Evolutionary conservation across 306 rosid species (phyloP), one percentile per base, ranked within the genome.

Genomic region (Urtica urens): DNA sequence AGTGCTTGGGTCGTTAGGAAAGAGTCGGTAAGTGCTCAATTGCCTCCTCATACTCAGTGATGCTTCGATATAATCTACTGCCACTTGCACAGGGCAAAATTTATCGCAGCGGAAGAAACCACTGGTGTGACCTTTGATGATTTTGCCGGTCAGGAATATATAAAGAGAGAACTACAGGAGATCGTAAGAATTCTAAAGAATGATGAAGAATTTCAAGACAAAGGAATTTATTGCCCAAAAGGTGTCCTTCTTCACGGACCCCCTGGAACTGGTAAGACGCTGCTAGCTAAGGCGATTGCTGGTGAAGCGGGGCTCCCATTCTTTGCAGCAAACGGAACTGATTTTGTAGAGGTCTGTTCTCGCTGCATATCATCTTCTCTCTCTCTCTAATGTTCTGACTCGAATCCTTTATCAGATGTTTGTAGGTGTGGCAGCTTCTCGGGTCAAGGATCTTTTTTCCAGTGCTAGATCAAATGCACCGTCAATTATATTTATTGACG

Each of bases 101-200:
- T 84, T 68, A 78, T 88, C 74, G 83, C 97, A 35, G 97, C 97
- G 29, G 97, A 88, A 77, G 97, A 88, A 77, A 65, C 90, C 61
- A 88, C 97, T 21, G 97, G 97, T 52, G 68, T 88, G 64, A 78
- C 95, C 50, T 88, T 88, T 70, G 87, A 73, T 54, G 97, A 88
- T 77, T 88, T 88, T 81, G 97, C 97, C 74, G 97, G 97, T 63
- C 97, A 88, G 82, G 97, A 88, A 65, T 88, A 88, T 70, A 88
- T 88, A 81, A 88, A 88, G 75, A 68, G 79, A 60, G 97, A 88
- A 69, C 72, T 88, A 43, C 95, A 81, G 76, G 97, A 88, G 80
- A 84, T 88, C 54, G 97, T 88, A 41, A 77, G 80, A 51, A 81
- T 88, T 75, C 69, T 88, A 56, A 88, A 78, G 55, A 78, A 88